phyloP scores from a whole-genome alignment of 1,139 yeast species.

The Geotrichum restrictum region DNA sequence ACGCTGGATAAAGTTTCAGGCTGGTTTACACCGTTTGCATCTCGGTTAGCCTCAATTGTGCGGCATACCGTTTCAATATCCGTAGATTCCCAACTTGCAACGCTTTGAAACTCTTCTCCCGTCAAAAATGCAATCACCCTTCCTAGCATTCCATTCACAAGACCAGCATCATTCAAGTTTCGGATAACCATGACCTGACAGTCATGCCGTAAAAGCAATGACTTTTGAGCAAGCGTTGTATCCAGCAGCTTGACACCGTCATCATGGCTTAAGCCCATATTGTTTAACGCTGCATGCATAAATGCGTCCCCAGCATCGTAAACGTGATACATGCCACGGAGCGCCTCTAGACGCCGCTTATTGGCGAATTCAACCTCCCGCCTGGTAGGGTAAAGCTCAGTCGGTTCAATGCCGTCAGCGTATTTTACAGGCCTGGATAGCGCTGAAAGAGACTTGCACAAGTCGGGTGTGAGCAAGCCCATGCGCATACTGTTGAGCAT shows the following conservation, averaged over 20 bases:
- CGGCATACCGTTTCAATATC: constrained; percentile 10
- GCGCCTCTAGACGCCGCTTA: constrained; percentile 46
- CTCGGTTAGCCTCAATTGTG: constrained; percentile 7
- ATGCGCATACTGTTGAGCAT: constrained; percentile 72
- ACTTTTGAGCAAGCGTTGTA: constrained; percentile 48
- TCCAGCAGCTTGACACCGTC: constrained; percentile 35
- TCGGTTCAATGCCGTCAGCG: constrained; percentile 73
- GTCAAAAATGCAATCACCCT: constrained; percentile 44
- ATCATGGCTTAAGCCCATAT: constrained; percentile 6
- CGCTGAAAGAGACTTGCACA: constrained; percentile 45
- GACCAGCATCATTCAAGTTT: constrained; percentile 41
- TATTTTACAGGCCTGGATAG: constrained; percentile 56
- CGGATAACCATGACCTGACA: constrained; percentile 59
- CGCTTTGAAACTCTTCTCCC: constrained; percentile 5
- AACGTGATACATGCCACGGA: constrained; percentile 28
- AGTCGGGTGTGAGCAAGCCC: constrained; percentile 53
- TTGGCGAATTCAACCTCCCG: constrained; percentile 73
- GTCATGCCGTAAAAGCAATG: constrained; percentile 49
- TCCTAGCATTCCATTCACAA: constrained; percentile 60
- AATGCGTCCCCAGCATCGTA: constrained; percentile 6
- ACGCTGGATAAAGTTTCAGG: constrained; percentile 11
- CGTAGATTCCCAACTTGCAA: neutral
- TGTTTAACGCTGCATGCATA: neutral
- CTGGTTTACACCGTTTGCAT: neutral
- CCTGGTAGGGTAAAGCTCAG: constrained; percentile 73